These are phyloP conservation scores for Tolypocladium ovalisporum DNA, from an alignment of 2,329 filamentous ascomycete species.

Conservation along the genomic window DNA sequence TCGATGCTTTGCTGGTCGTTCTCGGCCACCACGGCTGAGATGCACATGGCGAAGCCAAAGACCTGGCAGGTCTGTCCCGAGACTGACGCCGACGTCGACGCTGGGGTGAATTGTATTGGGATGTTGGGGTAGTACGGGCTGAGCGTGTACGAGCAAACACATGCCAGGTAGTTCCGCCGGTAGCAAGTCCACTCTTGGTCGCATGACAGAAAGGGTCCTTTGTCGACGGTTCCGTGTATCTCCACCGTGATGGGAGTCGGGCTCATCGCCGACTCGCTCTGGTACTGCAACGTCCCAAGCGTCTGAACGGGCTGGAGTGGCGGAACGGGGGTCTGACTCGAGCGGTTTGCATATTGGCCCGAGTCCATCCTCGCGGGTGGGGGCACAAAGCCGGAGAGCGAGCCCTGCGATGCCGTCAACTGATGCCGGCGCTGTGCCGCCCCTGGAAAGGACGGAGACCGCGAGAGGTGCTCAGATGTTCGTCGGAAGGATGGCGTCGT, in stretches of 20 bases:
- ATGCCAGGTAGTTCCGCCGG: constrained; percentile 81
- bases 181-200: constrained; percentile 90
- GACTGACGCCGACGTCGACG: background rate
- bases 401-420: constrained; percentile 41
- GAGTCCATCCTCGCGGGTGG: constrained; percentile 39
- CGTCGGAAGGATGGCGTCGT: constrained; percentile 40
- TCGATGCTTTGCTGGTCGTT: constrained; percentile 68
- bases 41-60: constrained; percentile 68
- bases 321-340: constrained; percentile 30
- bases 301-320: constrained; percentile 39
- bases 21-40: constrained; percentile 73
- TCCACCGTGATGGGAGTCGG: constrained; percentile 50
- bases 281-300: constrained; percentile 50
- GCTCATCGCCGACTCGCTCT: constrained; percentile 29
- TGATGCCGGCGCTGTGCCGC: constrained; percentile 36
- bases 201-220: constrained; percentile 66
- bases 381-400: constrained; percentile 32
- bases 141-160: constrained; percentile 67
- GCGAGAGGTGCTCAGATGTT: constrained; percentile 35
- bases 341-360: constrained; percentile 23
- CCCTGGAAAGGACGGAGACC: constrained; percentile 40
- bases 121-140: constrained; percentile 40
- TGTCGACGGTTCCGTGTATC: constrained; percentile 73
- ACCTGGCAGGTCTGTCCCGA: constrained; percentile 48
- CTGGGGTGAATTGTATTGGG: constrained; percentile 38